Evolutionary conservation across 805 yeast species (phyloP).

Genomic region (Sugiyamaella boreocaroliniensis): DNA sequence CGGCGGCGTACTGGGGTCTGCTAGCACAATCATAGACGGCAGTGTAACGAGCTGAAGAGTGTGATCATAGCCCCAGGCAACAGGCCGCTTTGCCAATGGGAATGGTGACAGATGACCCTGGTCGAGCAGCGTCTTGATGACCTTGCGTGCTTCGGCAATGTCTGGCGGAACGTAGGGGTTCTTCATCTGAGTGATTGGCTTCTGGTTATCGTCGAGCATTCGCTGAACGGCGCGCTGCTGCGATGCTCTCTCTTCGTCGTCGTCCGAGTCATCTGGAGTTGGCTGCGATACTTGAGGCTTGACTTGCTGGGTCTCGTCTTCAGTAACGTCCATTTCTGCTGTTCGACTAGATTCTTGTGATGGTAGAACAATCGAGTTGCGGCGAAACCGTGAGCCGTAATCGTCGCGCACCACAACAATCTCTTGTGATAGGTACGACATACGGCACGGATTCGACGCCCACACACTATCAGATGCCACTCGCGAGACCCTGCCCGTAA

Average conservation of each 20-base stretch:
- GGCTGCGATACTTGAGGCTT: neutral
- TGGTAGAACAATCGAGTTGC: constrained; percentile 58
- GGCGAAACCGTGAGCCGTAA: constrained; percentile 57
- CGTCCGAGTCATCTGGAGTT: constrained; percentile 11
- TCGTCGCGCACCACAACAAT: constrained; percentile 70
- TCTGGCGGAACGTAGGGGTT: constrained; percentile 21
- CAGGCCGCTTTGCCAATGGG: constrained; percentile 49
- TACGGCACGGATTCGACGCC: constrained; percentile 72
- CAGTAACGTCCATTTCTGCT: constrained; percentile 15
- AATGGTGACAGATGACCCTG: constrained; percentile 90
- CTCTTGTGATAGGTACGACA: constrained; percentile 80
- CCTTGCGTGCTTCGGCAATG: constrained; percentile 34
- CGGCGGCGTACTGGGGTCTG: constrained; percentile 63
- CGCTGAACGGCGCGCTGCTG: constrained; percentile 16
- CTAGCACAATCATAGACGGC: constrained; percentile 57
- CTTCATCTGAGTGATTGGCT: constrained; percentile 3
- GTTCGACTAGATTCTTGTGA: neutral
- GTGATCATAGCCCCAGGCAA: constrained; percentile 65
- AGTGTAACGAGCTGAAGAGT: constrained; percentile 66
- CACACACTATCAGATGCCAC: constrained; percentile 45
- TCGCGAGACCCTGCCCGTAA: constrained; percentile 60
- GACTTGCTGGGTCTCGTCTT: constrained; percentile 3
- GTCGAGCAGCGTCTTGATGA: constrained; percentile 74
- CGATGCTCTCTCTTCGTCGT: constrained; percentile 20
- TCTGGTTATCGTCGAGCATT: constrained; percentile 11